Evolutionary conservation across 495 filamentous ascomycete species (phyloP), one percentile per base, ranked within the genome.

Genomic region (Friedmanniomyces simplex): DNA sequence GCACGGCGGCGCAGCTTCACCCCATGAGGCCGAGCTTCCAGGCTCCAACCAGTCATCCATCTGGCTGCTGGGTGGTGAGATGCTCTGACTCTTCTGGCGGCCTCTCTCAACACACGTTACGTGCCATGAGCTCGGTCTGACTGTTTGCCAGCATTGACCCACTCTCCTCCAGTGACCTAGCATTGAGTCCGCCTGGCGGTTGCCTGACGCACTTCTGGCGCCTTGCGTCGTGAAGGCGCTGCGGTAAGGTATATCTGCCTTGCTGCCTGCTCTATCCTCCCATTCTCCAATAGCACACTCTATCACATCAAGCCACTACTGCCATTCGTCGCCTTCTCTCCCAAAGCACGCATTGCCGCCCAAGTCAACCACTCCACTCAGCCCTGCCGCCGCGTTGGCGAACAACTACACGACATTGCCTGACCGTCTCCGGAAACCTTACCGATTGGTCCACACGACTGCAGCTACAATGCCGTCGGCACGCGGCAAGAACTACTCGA

Each of bases 241-340:
- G 10, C 13, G 39, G 53, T 55, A 24, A 14, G 24, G 25, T 55
- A 55, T 55, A 55, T 39, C 30, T 57, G 28, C 32, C 46, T 57
- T 50, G 41, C 14, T 57, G 50, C 54, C 34, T 51, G 14, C 8
- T 26, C 39, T 21, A 7, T 20, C 20, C 24, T 28, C 22, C 25
- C 16, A 32, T 46, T 46, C 49, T 58, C 37, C 50, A 52, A 52
- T 59, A 26, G 30, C 55, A 57, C 47, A 36, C 55, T 50, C 16
- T 34, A 34, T 25, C 32, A 22, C 47, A 57, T n/a, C 8, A 41
- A 20, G 30, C 49, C 47, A 45, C 20, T n/a, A 36, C 56, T 54
- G n/a, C 50, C 50, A 60, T 55, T 60, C 57, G 57, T 25, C 52
- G 57, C 50, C 57, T 60, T 25, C 13, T 50, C 28, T 41, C 41